Base-by-base conservation (phyloP, 2,329 filamentous ascomycete genomes). In the Diatrype stigma region DNA sequence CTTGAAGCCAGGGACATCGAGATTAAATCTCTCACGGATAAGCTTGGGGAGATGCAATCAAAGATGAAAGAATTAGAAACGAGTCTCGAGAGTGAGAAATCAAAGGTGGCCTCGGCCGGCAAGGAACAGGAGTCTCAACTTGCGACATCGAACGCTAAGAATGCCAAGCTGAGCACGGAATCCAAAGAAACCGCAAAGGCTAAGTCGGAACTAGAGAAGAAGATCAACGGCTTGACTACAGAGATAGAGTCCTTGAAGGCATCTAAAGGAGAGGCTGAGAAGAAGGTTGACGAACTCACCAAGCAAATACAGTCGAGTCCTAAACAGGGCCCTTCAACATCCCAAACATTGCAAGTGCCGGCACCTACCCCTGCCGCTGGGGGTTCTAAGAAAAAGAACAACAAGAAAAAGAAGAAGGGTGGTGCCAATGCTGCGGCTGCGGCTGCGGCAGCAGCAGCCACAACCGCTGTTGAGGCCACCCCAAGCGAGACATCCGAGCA, bases 381-480 rank as follows among this genome's bases (percentile, higher is more conserved):
- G 1, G 51, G 62, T 0, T 75, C 75, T 53, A 81, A 78, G 52
- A 93, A 91, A 72, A 95, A 90, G 70, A 92, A 89, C 69, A 95
- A 91, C 57, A 89, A 89, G 67, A 96, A 93, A 75, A 96, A 95
- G 79, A 93, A 92, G 74, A 83, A 81, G 17, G 81, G 78, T 30
- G 82, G 80, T 56, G 68, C 68, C 6, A 67, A 69, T 6, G 69
- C 74, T 8, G 68, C 71, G n/a, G 46, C 62, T 6, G 54, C 63
- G 7, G 59, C 60, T 22, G 51, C 60, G 23, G 82, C 80, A 56
- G 68, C 68, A 7, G 67, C 70, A 5, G 69, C 74, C 10, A 67
- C 72, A 17, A 45, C 62, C 6, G 54, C 63, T 7, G 59, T 60
- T 19, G 73, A 76, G 49, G 60, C 70, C 5, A 65, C 70, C 4